Evolutionary conservation across 2,329 filamentous ascomycete genomes (phyloP).

Genomic region (Trematosphaeria pertusa): DNA sequence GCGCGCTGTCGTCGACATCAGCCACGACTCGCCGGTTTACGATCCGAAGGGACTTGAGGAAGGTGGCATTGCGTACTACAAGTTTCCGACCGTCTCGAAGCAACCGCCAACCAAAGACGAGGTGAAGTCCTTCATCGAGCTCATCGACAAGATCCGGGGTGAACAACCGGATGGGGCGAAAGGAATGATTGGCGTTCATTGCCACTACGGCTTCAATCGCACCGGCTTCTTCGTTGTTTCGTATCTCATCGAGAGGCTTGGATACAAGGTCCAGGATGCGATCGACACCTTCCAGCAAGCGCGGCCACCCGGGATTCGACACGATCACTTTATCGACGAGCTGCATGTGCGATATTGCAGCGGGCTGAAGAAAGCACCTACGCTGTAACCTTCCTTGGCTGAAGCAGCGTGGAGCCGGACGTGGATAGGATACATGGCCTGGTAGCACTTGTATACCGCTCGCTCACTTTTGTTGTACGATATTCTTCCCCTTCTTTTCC

Average conservation of each 20-base stretch:
- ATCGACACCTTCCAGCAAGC: constrained; percentile 77
- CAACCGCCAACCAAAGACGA: constrained; percentile 75
- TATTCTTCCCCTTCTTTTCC: too few relatives aligned
- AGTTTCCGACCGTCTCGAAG: constrained; percentile 92
- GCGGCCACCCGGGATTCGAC: constrained; percentile 83
- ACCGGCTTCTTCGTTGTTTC: constrained; percentile 91
- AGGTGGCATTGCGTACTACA: constrained; percentile 64
- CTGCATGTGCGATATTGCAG: constrained; percentile 78
- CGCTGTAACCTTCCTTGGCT: too few relatives aligned
- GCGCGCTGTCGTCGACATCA: constrained; percentile 86
- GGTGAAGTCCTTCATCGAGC: constrained; percentile 64
- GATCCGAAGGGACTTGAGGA: constrained; percentile 65
- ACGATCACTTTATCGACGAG: constrained; percentile 86
- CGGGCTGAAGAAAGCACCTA: constrained; percentile 50
- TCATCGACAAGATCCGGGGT: constrained; percentile 59
- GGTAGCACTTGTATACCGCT: too few relatives aligned
- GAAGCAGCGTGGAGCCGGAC: too few relatives aligned
- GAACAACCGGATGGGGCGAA: constrained; percentile 51
- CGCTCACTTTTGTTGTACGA: too few relatives aligned
- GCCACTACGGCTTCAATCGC: constrained; percentile 94
- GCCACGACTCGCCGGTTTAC: constrained; percentile 89
- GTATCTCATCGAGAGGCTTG: constrained; percentile 85
- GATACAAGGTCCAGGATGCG: constrained; percentile 75
- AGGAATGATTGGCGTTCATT: constrained; percentile 78
- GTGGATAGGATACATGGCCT: too few relatives aligned